Evolutionary conservation across 2,329 filamentous ascomycete species (phyloP), one percentile per base, ranked within the genome.

Genomic region (Penicillium verrucosum): DNA sequence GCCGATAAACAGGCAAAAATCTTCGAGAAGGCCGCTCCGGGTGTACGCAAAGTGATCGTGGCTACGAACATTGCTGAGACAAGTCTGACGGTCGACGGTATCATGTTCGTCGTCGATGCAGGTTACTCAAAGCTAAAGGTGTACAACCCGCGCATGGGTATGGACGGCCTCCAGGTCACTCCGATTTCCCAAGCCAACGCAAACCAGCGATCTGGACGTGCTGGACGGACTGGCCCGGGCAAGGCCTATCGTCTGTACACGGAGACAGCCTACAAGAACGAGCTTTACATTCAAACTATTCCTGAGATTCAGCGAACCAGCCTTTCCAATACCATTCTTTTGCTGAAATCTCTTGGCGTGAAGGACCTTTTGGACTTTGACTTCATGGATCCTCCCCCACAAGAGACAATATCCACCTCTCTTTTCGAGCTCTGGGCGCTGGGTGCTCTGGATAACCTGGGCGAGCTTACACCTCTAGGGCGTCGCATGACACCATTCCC

Each of bases 41-140:
- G 94, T 1, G 92, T 96, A 5, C 87, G 94, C 57, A 99, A 99
- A 72, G 95, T 96, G 67, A 96, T 99, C 62, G 93, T 99, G 40
- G 94, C 95, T 1, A 99, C 94, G 32, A 99, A 99, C 68, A 99
- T 99, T 74, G 94, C 94, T 2, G 94, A 99, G 75, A 99, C 94
- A 0, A 96, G 92, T 81, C 80, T 99, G 77, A 99, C 94, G 0
- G 94, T 99, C 6, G 94, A 99, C 70, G 94, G 94, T 63, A 99
- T 99, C 75, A 97, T 97, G 88, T 99, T 96, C 68, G 94, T 99
- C 23, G 94, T 99, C 5, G 94, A 99, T 72, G 87, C 90, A 1
- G 94, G 94, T 0, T 99, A 93, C 74, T 96, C 92, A 2, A 99
- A 99, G 73, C 84, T 97, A 70, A 99, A 99, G 73, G 94, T 99